Conservation (phyloP, 371 early-diverging fungal genomes). For the Parasitella parasitica region DNA sequence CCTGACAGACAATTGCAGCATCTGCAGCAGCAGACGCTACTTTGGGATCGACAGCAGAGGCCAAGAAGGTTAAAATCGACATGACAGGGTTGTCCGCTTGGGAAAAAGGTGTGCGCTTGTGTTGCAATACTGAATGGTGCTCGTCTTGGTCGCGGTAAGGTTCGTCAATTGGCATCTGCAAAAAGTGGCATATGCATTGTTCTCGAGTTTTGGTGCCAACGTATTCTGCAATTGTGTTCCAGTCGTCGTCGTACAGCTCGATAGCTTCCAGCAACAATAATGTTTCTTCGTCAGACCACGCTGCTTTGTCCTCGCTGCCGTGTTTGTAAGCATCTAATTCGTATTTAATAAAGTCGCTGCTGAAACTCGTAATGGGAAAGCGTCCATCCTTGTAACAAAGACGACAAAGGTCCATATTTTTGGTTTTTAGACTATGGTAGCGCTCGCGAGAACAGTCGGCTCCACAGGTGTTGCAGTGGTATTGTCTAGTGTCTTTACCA, state of each 20-base stretch:
- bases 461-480: slow-evolving; percentile 86
- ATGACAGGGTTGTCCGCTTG: slow-evolving; percentile 96
- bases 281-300: slow-evolving; percentile 96
- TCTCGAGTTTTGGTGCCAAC: slow-evolving; percentile 88
- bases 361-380: slow-evolving; percentile 82
- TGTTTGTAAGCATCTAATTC: slow-evolving; percentile 51
- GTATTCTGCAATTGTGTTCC: slow-evolving; percentile 92
- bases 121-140: slow-evolving; percentile 37
- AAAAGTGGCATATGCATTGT: slow-evolving; percentile 94
- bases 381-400: slow-evolving; percentile 93
- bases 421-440: slow-evolving; percentile 82
- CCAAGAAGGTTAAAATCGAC: slow-evolving; percentile 94
- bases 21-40: slow-evolving; percentile 85
- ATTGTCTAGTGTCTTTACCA: slow-evolving; percentile 40
- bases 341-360: slow-evolving; percentile 88
- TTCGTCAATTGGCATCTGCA: slow-evolving; percentile 96
- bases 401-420: slow-evolving; percentile 83
- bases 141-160: slow-evolving; percentile 55
- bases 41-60: slow-evolving; percentile 87
- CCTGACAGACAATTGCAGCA: slow-evolving; percentile 33
- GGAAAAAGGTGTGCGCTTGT: slow-evolving; percentile 76
- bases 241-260: slow-evolving; percentile 96
- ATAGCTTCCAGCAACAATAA: slow-evolving; percentile 93
- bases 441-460: slow-evolving; percentile 80
- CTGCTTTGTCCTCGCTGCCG: slow-evolving; percentile 45